phyloP scores from a whole-genome alignment of 2,329 filamentous ascomycete genomes.

The Meredithiella fracta region DNA sequence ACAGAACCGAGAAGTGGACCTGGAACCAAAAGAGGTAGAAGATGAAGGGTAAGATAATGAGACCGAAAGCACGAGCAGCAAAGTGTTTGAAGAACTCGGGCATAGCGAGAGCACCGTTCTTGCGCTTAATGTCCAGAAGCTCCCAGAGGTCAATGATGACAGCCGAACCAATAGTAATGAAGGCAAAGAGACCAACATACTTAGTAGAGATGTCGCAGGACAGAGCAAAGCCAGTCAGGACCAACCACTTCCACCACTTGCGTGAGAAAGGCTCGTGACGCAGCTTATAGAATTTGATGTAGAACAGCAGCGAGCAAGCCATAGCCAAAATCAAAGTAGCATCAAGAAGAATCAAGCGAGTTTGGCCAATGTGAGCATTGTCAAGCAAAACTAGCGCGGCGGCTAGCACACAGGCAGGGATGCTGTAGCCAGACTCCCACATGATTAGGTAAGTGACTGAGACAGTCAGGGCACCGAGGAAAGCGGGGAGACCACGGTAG shows the following conservation, averaged over 20 bases:
- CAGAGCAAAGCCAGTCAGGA: slow-evolving; percentile 82
- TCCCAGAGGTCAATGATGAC: slow-evolving; percentile 93
- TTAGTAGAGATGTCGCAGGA: slow-evolving; percentile 98
- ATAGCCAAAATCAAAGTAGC: slow-evolving; percentile 89
- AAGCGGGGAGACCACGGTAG: slow-evolving; percentile 81
- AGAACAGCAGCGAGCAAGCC: slow-evolving; percentile 83
- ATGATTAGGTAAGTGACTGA: slow-evolving; percentile 93
- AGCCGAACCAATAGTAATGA: slow-evolving; percentile 88
- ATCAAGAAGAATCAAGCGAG: slow-evolving; percentile 83
- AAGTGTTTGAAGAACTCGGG: slow-evolving; percentile 80
- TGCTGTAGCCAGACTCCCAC: slow-evolving; percentile 98
- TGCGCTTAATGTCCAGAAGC: slow-evolving; percentile 74
- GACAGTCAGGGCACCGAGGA: slow-evolving; percentile 82
- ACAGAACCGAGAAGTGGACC: slow-evolving; percentile 87
- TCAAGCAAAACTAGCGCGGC: slow-evolving; percentile 80
- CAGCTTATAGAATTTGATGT: slow-evolving; percentile 95
- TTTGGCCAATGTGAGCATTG: slow-evolving; percentile 95
- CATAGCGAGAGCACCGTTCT: slow-evolving; percentile 63
- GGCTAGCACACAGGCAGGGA: slow-evolving; percentile 79
- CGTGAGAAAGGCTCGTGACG: slow-evolving; percentile 75
- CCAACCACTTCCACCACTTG: slow-evolving; percentile 99
- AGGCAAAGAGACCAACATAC: slow-evolving; percentile 92
- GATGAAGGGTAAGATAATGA: slow-evolving; percentile 84
- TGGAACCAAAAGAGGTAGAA: slow-evolving; percentile 99
- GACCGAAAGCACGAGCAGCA: slow-evolving; percentile 63